phyloP scores from a whole-genome alignment of 495 filamentous ascomycete species.

The Symbiotaphrina buchneri region DNA sequence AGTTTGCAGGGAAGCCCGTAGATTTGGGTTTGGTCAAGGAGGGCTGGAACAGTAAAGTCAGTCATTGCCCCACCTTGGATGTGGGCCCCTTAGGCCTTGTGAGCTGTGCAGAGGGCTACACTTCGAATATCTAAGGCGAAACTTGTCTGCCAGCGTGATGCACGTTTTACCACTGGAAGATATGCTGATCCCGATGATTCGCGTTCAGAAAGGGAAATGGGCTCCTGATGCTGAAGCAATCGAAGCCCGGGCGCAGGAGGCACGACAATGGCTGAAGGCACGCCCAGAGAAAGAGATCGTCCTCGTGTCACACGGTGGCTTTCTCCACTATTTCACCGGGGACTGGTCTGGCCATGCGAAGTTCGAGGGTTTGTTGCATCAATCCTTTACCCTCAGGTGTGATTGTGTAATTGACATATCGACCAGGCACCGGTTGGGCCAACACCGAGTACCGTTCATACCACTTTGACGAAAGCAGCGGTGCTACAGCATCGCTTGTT shows the following conservation, averaged over 20 bases:
- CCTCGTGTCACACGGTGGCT: constrained; percentile 51
- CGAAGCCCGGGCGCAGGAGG: constrained; percentile 33
- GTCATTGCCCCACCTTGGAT: background rate
- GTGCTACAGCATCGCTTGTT: constrained; percentile 34
- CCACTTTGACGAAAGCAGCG: constrained; percentile 30
- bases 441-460: constrained; percentile 73
- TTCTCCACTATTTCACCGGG: constrained; percentile 59
- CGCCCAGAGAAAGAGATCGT: constrained; percentile 37
- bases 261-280: constrained; percentile 43
- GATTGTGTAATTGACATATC: constrained; percentile 1
- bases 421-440: constrained; percentile 61
- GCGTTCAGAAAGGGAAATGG: constrained; percentile 23
- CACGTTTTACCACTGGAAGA: too few relatives aligned
- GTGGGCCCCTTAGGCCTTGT: constrained; percentile 1
- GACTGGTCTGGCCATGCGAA: constrained; percentile 48
- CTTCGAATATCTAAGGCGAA: background rate
- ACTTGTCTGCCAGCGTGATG: background rate
- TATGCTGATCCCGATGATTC: too few relatives aligned
- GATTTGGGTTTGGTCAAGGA: constrained; percentile 35
- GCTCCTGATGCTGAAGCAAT: constrained; percentile 33
- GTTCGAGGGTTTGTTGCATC: constrained; percentile 29
- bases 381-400: constrained; percentile 3
- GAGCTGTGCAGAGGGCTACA: background rate
- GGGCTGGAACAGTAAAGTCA: constrained; percentile 47
- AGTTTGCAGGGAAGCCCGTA: constrained; percentile 39